A percentile compares a stretch with the other conserved stretches of the same genome.
Evolutionary conservation across 2,329 filamentous ascomycete genomes (phyloP).

Genomic region (Sarocladium strictum): DNA sequence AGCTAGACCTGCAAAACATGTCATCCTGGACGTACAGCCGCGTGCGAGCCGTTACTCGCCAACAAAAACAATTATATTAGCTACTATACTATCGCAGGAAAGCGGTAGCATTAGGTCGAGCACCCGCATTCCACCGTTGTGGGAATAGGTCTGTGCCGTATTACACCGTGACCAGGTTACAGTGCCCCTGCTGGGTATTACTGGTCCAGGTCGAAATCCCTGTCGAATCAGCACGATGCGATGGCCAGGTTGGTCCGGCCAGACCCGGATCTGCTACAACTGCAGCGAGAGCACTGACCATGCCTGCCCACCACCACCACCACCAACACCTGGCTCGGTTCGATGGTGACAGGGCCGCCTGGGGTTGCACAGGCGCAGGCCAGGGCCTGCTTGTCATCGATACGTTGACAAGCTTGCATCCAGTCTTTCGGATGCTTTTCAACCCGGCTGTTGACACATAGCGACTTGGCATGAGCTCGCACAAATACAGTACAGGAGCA

Average conservation of each 20-base stretch:
- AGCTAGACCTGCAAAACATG: no score
- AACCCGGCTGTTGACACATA: no score
- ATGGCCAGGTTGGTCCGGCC: slow-evolving; percentile 6
- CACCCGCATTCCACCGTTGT: not conserved
- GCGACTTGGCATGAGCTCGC: no score
- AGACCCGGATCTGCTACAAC: slow-evolving; percentile 10
- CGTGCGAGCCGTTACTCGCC: no score
- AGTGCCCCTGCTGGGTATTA: not conserved
- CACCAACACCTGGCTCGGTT: not conserved
- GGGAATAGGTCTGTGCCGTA: not conserved
- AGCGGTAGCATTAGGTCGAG: no score
- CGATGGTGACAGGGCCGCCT: not conserved
- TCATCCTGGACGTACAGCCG: no score
- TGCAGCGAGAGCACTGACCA: slow-evolving; percentile 4
- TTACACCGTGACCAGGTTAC: not conserved
- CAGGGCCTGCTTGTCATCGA: not conserved
- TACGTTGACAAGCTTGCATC: no score
- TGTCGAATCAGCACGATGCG: slow-evolving; percentile 2
- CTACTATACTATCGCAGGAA: no score
- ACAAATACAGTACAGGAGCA: no score
- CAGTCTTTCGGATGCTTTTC: no score
- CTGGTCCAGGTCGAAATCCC: not conserved
- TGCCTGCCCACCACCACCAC: slow-evolving; percentile 4
- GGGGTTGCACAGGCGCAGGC: not conserved
- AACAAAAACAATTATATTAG: no score